phyloP scores from a whole-genome alignment of 805 yeast species.

The Wickerhamomyces pijperi region DNA sequence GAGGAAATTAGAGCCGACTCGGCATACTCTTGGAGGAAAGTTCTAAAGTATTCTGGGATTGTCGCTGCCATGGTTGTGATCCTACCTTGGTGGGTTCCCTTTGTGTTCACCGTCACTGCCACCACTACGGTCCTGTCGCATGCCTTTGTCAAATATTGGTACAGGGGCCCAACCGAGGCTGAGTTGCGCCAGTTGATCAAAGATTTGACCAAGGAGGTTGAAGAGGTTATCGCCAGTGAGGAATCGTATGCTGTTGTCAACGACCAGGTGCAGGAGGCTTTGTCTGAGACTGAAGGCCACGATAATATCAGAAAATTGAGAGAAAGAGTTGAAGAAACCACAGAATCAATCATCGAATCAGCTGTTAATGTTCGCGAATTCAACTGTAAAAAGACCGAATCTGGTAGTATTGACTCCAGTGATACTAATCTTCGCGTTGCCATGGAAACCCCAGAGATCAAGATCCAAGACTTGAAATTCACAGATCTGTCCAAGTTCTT shows the following conservation, averaged over 20 bases:
- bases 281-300: background rate
- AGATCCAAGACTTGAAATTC: no score
- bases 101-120: slow-evolving; percentile 25
- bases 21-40: slow-evolving; percentile 7
- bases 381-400: background rate
- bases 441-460: no score
- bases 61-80: slow-evolving; percentile 12
- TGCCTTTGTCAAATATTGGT: slow-evolving; percentile 26
- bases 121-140: slow-evolving; percentile 27
- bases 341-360: slow-evolving; percentile 16
- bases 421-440: no score
- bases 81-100: slow-evolving; percentile 41
- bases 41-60: slow-evolving; percentile 16
- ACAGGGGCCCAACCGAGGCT: slow-evolving; percentile 5
- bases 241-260: slow-evolving; percentile 1
- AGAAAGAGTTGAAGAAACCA: slow-evolving; percentile 15
- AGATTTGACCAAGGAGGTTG: background rate
- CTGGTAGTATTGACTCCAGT: no score
- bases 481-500: no score
- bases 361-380: slow-evolving; percentile 14
- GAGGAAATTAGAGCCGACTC: slow-evolving; percentile 3
- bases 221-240: background rate
- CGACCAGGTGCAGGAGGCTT: slow-evolving; percentile 1
- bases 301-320: slow-evolving; percentile 4
- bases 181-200: slow-evolving; percentile 5